Evolutionary conservation across 208 protist species (phyloP), one percentile per base, ranked within the genome.

Genomic region (Leishmania tropica): DNA sequence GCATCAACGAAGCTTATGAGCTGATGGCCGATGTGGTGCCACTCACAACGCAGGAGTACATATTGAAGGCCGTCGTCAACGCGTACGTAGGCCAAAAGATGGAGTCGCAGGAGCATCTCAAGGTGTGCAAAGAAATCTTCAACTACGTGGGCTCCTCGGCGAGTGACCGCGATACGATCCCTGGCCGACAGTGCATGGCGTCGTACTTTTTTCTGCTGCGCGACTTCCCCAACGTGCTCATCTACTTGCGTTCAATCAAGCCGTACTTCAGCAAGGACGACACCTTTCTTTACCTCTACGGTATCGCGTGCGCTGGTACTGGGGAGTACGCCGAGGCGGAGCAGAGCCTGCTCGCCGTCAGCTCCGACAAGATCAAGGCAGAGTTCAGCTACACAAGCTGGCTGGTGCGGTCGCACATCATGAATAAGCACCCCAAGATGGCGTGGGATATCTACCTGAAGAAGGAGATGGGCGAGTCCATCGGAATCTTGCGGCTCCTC

Each of bases 361-460:
- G 92, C 48, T 96, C 94, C 8, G 98, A 99, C 64, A 96, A 97
- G 81, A 97, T 99, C 78, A 96, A 95, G 83, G 64, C 79, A 5
- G 97, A 99, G 79, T 98, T 98, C 87, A 94, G 90, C 77, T 99
- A 98, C 91, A 93, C 94, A 11, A 96, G 90, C 77, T 99, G 97
- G 96, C 87, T 99, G 17, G 97, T 98, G 40, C 94, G 97, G 21
- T 97, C 94, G 40, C 94, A 98, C 89, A 99, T 99, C 78, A 97
- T 98, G 89, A 99, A 97, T 76, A 92, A 93, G 53, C 97, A 99
- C 84, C 91, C 98, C 19, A 95, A 98, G 84, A 84, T 92, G 81
- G 96, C 99, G 28, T 99, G 98, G 98, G 99, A 99, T 74, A 91
- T 99, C 56, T 99, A 99, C 79, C 90, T 99, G 6, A 98, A 99